Percentiles rank a stretch among this genome's conserved stretches.
Conservation (phyloP, 2,329 filamentous ascomycete genomes). For the Paecilomyces dactylethromorphus region DNA sequence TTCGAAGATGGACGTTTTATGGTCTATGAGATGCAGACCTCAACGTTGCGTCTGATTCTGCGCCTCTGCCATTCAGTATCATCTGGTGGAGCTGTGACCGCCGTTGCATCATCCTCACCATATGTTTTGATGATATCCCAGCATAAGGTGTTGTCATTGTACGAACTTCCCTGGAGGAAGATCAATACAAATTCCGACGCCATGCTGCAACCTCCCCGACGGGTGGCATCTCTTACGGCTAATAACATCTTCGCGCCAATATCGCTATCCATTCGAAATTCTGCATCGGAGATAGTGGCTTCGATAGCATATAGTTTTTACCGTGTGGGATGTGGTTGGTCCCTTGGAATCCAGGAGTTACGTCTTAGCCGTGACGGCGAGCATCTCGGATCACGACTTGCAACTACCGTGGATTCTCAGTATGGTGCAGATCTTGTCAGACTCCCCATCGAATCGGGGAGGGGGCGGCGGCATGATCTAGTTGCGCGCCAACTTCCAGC, state of each 20-base stretch:
- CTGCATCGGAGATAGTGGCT: slow-evolving; percentile 59
- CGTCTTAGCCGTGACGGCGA: slow-evolving; percentile 52
- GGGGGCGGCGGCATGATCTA: slow-evolving; percentile 5
- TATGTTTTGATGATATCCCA: slow-evolving; percentile 74
- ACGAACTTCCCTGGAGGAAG: slow-evolving; percentile 47
- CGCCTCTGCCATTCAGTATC: slow-evolving; percentile 57
- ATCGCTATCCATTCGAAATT: slow-evolving; percentile 72
- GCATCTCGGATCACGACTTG: slow-evolving; percentile 30
- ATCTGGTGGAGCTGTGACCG: slow-evolving; percentile 59
- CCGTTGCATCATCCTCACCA: slow-evolving; percentile 65
- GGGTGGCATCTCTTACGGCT: slow-evolving; percentile 74
- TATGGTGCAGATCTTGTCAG: slow-evolving; percentile 18
- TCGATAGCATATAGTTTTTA: slow-evolving; percentile 83
- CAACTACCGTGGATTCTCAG: slow-evolving; percentile 34
- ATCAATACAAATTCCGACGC: slow-evolving; percentile 4
- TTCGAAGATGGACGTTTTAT: slow-evolving; percentile 67
- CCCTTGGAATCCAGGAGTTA: slow-evolving; percentile 84
- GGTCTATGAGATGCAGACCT: slow-evolving; percentile 56
- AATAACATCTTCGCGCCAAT: slow-evolving; percentile 72
- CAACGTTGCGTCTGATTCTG: slow-evolving; percentile 37
- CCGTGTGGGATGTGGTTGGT: slow-evolving; percentile 73
- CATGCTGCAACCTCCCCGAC: slow-evolving; percentile 40
- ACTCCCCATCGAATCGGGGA: slow-evolving; percentile 5
- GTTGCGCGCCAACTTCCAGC: slow-evolving; percentile 12
- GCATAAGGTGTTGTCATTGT: slow-evolving; percentile 68